Base-by-base conservation (phyloP, 139 green algal species). In the Picochlorum sp. region DNA sequence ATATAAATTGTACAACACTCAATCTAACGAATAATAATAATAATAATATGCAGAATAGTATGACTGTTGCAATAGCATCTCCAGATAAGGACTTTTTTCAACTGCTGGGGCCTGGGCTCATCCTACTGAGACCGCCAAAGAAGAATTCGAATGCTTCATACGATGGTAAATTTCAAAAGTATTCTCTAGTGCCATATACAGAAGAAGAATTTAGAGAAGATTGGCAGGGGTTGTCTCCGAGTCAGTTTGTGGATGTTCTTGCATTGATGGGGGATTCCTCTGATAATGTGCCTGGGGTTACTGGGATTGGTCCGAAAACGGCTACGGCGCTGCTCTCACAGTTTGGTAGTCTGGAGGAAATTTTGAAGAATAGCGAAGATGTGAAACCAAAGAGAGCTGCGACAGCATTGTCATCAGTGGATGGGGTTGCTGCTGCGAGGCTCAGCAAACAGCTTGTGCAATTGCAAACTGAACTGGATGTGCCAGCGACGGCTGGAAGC, bases 51-150 rank as follows among this genome's bases (percentile, higher is more conserved):
- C n/a, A 69, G 5, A 77, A 47, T 16, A 20, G 75, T 24, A 62
- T 83, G 7, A 28, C 65, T 2, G 77, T 89, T 13, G 65, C 64
- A 13, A 63, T 89, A 9, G 81, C 72, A 25, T 85, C 77, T 3
- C 75, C 75, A 9, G 81, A 89, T 61, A 87, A 83, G 57, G 81
- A 88, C 57, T 86, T 85, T 53, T 80, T 75, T 55, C 80, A 88
- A 74, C 60, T 89, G 57, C 59, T 89, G 64, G 56, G 56, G 16
- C 72, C 72, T 9, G 63, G 72, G 8, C 29, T 89, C 28, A 68
- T 74, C 31, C 47, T 88, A 33, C 44, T 89, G 54, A 63, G 80
- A 12, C 68, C 67, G 6, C 52, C 60, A n/a, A 73, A 72, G 35
- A 77, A 75, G 59, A 29, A 40, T 24, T 22, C 50, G 7, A 54